Percentiles rank a stretch among this genome's conserved stretches.
Conservation (phyloP, 2,329 filamentous ascomycete genomes). For the Ceratocystiopsis minuta region DNA sequence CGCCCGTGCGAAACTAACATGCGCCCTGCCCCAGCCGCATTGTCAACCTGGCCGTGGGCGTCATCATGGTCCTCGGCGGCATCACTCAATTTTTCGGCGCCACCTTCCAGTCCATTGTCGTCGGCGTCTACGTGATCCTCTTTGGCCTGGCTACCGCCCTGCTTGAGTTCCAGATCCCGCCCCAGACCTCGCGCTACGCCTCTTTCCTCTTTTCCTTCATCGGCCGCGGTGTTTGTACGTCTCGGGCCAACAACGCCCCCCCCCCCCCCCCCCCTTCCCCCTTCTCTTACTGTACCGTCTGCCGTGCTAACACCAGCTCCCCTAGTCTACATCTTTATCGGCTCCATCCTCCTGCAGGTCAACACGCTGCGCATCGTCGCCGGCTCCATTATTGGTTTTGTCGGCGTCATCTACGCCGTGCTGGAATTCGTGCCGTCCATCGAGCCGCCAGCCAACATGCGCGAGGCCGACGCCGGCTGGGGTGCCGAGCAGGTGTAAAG, state of each 20-base stretch:
- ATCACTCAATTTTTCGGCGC: constrained; percentile 51
- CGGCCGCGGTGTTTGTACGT: constrained; percentile 80
- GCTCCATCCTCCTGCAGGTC: constrained; percentile 61
- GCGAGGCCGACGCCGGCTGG: constrained; percentile 58
- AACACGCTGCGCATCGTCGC: constrained; percentile 52
- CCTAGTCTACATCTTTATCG: constrained; percentile 89
- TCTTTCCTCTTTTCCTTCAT: constrained; percentile 97
- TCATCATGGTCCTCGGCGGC: constrained; percentile 75
- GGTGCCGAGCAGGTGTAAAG: constrained; percentile 56
- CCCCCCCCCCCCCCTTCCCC: neutral
- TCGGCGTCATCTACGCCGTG: constrained; percentile 60
- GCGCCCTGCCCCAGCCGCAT: constrained; percentile 47
- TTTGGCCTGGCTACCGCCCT: constrained; percentile 67
- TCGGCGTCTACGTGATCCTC: constrained; percentile 74
- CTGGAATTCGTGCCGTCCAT: constrained; percentile 65
- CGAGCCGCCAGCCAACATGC: constrained; percentile 67
- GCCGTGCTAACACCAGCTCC: neutral
- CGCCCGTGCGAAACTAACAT: constrained; percentile 5
- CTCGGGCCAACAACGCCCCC: too few species aligned
- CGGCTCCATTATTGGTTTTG: constrained; percentile 57
- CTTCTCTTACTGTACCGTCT: neutral
- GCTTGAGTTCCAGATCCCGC: constrained; percentile 87
- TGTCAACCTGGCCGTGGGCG: constrained; percentile 77
- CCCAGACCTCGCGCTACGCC: constrained; percentile 80
- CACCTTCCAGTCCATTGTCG: constrained; percentile 47